Base-by-base conservation (phyloP, 495 filamentous ascomycete species). In the Penicillium coprophilum region DNA sequence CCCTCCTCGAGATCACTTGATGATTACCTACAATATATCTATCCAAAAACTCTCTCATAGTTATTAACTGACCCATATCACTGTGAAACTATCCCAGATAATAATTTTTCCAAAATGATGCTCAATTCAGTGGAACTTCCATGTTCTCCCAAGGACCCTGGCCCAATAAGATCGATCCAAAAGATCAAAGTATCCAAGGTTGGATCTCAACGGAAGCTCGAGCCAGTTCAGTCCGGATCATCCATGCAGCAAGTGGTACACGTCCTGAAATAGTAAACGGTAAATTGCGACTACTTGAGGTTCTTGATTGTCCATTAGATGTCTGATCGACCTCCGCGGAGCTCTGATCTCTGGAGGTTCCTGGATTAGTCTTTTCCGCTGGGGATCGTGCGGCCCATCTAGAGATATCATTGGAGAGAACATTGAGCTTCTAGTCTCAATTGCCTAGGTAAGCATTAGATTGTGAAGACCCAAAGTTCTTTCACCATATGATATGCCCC, bases 71-170 rank as follows among this genome's bases (percentile, higher is more conserved):
- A n/a, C n/a, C n/a, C n/a, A n/a, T n/a, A n/a, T n/a, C n/a, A n/a
- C n/a, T n/a, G n/a, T n/a, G n/a, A n/a, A n/a, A 27, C n/a, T 7
- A 15, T n/a, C n/a, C 13, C 6, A 38, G 17, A 17, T 38, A 6
- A 44, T 20, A 36, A 12, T 28, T 30, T 7, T 41, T 46, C 34
- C 40, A 24, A 47, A 24, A 46, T 43, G 39, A 58, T 50, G 38
- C 43, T 51, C 55, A 51, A 54, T 34, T 34, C 12, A 23, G 57
- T 63, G 57, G 63, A 55, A 55, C 53, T 55, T 28, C 46, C 60
- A 40, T 50, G 32, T 30, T 32, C 57, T 57, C 54, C 60, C 55
- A 63, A 60, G 43, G 50, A 58, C 54, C 60, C 55, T 27, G 56
- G 57, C 50, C 46, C 50, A 50, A 63, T 66, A 39, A 17, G 46